A percentile compares a stretch with the other conserved stretches of the same genome.
These are phyloP conservation scores for Vitis rupestris DNA, from an alignment of 164 flowering plant species.

Conservation along the genomic window DNA sequence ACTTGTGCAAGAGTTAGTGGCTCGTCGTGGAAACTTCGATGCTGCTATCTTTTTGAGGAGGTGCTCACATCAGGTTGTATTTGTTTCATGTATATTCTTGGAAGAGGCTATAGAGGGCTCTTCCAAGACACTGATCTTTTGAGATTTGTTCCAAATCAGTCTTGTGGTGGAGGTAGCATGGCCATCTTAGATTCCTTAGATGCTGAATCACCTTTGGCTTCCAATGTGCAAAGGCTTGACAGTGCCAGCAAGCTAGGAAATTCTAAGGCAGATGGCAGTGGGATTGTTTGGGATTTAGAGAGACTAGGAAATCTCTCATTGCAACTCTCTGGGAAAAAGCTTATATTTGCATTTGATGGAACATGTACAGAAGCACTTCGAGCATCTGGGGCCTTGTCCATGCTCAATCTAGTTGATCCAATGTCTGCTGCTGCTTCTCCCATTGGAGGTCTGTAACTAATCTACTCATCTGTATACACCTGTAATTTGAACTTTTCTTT, in stretches of 20 bases:
- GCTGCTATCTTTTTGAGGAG: conserved; percentile 96
- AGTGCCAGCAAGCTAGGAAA: conserved; percentile 54
- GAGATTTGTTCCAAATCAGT: conserved; percentile 93
- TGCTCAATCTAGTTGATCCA: conserved; percentile 98
- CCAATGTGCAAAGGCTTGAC: conserved; percentile 65
- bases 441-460: conserved; percentile 75
- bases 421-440: conserved; percentile 99
- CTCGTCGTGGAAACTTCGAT: conserved; percentile 83
- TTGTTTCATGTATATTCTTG: conserved; percentile 97
- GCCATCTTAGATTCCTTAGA: conserved; percentile 93
- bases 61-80: conserved; percentile 88
- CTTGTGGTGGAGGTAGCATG: conserved; percentile 99
- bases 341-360: conserved; percentile 99
- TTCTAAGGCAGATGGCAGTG: conserved; percentile 82
- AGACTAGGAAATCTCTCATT: conserved; percentile 76
- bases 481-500: neutral
- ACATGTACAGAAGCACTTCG: conserved; percentile 76
- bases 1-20: conserved; percentile 62
- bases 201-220: conserved; percentile 58
- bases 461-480: neutral
- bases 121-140: conserved; percentile 91
- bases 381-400: conserved; percentile 66
- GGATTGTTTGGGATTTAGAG: conserved; percentile 96
- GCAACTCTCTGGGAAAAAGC: conserved; percentile 91
- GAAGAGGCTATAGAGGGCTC: conserved; percentile 97